Base-by-base conservation (phyloP, 345 rosid genomes). In the Gossypioides kirkii region DNA sequence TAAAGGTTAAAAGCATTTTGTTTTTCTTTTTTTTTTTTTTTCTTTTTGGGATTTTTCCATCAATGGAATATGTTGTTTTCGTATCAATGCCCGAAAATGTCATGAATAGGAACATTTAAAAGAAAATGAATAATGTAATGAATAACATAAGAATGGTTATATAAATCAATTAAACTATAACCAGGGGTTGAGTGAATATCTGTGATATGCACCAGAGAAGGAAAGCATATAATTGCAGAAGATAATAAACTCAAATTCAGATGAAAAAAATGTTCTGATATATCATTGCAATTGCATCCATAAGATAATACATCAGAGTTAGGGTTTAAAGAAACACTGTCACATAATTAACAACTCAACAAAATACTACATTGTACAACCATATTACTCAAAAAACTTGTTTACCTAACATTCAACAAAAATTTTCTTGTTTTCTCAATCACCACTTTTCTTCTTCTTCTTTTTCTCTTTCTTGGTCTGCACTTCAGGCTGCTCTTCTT, bases 371-470 rank as follows among this genome's bases (percentile, higher is more conserved):
- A 56, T 59, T 71, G 47, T 47, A 67, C 71, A 67, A 67, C 26
- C 17, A 41, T 66, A 13, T 43, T 66, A 45, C 56, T 41, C 55
- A 46, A 17, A 43, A 43, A 69, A 50, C 55, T 63, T 69, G 63
- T 10, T 45, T 62, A 17, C 45, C 61, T 12, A 12, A 1, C 41
- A 26, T 13, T 60, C 64, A 60, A n/a, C 38, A 17, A 2, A 46
- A n/a, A 47, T 5, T 61, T 26, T 22, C 36, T 14, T 28, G n/a
- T 9, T 3, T 59, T 62, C 46, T 73, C 12, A 61, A 46, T 61
- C 69, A 12, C 17, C 70, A 50, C 67, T 60, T 56, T 22, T 41
- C 13, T 58, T 71, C 53, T 71, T 71, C 74, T 71, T 55, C 36
- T 55, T 71, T 41, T 58, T 71, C 41, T 55, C 38, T 55, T 71